Evolutionary conservation across 805 yeast genomes (phyloP).

Genomic region (Cyberlindnera meyerae): DNA sequence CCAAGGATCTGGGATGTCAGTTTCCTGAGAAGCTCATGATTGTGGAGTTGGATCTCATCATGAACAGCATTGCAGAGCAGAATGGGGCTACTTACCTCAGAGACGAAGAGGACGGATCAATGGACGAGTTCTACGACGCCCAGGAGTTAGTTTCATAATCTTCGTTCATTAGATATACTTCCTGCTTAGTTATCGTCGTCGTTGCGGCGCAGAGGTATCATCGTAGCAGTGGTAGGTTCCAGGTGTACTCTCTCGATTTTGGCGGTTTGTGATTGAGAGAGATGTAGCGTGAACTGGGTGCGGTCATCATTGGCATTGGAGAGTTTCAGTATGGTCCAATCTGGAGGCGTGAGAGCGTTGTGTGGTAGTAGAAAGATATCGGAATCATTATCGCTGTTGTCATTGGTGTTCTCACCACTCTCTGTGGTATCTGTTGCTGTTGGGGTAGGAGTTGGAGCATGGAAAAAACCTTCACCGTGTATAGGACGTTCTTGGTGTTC

Average conservation of each 20-base stretch:
- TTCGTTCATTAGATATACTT: background rate
- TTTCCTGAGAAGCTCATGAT: slow-evolving; percentile 20
- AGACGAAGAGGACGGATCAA: slow-evolving; percentile 2
- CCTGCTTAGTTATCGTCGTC: too few species aligned
- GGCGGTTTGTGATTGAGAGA: slow-evolving; percentile 13
- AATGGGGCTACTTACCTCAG: slow-evolving; percentile 4
- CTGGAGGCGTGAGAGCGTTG: slow-evolving; percentile 23
- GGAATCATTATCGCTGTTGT: background rate
- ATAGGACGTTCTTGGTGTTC: slow-evolving; percentile 1
- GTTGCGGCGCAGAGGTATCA: slow-evolving; percentile 1
- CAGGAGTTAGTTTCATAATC: background rate
- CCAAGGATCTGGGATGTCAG: slow-evolving; percentile 9
- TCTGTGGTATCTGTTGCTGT: background rate
- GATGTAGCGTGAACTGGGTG: slow-evolving; percentile 11
- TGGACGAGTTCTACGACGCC: background rate
- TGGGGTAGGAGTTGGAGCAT: slow-evolving; percentile 1
- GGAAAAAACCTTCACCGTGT: slow-evolving; percentile 6
- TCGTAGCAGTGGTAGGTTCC: slow-evolving; percentile 1
- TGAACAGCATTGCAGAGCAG: slow-evolving; percentile 6
- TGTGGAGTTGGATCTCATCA: slow-evolving; percentile 13
- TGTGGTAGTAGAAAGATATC: slow-evolving; percentile 4
- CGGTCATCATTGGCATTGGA: slow-evolving; percentile 9
- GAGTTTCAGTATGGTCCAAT: slow-evolving; percentile 23
- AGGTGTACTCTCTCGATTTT: slow-evolving; percentile 8
- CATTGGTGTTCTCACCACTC: too few species aligned